These are phyloP conservation scores for Lentinus tigrinus DNA, from an alignment of 768 basidiomycete species.

Conservation along the genomic window DNA sequence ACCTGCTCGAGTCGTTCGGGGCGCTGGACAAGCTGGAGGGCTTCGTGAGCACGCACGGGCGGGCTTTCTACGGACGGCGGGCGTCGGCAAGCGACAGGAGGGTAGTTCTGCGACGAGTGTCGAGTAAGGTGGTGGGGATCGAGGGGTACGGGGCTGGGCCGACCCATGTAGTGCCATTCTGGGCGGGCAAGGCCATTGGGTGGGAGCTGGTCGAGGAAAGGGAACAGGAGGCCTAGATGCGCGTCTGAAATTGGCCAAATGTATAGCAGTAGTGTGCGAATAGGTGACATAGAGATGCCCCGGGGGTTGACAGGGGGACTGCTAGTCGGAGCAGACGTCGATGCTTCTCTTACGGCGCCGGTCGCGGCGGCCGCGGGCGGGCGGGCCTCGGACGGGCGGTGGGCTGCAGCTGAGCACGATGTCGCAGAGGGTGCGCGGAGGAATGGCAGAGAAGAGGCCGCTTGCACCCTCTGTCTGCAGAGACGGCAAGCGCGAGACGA, in stretches of 20 bases:
- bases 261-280: background rate
- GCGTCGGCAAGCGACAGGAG: constrained; percentile 29
- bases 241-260: background rate
- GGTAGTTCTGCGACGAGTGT: constrained; percentile 45
- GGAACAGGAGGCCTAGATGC: background rate
- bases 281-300: background rate
- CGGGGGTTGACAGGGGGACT: background rate
- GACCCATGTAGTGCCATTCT: constrained; percentile 73
- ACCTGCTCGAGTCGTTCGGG: constrained; percentile 83
- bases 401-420: background rate
- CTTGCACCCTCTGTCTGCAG: background rate
- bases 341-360: background rate
- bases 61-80: constrained; percentile 68
- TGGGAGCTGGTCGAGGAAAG: constrained; percentile 51
- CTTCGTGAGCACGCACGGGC: constrained; percentile 78
- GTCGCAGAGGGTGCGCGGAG: background rate
- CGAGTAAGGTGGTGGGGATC: constrained; percentile 39
- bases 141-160: constrained; percentile 40
- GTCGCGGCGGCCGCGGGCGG: background rate
- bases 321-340: background rate
- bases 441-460: background rate
- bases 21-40: constrained; percentile 79
- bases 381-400: background rate
- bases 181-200: constrained; percentile 75
- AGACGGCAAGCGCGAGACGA: background rate